Percentiles rank a stretch among this genome's conserved stretches.
Evolutionary conservation across 2,329 filamentous ascomycete species (phyloP).

Genomic region (Penicillium frequentans): DNA sequence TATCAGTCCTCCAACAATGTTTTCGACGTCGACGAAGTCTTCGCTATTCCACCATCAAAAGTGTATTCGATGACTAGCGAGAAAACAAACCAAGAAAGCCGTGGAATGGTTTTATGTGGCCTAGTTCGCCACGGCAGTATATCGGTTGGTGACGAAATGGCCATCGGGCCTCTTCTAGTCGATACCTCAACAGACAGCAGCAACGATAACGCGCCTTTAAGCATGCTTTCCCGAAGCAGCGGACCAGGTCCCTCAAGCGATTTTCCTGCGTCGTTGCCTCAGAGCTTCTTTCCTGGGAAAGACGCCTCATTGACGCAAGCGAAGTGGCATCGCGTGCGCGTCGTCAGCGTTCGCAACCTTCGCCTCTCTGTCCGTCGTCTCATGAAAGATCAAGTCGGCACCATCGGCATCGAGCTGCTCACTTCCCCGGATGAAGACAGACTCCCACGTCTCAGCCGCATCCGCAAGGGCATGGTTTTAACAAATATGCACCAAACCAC

Average conservation of each 20-base stretch:
- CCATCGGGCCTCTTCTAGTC: conserved; percentile 71
- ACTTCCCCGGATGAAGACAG: conserved; percentile 20
- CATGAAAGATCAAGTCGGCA: conserved; percentile 81
- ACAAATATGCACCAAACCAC: conserved; percentile 55
- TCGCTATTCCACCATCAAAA: conserved; percentile 68
- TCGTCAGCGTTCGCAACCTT: conserved; percentile 85
- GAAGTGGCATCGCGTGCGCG: conserved; percentile 78
- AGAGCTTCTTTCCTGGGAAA: conserved; percentile 34
- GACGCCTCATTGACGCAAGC: conserved; percentile 56
- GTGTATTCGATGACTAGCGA: conserved; percentile 46
- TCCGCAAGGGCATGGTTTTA: conserved; percentile 81
- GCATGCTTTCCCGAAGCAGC: conserved; percentile 27
- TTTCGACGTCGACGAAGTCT: conserved; percentile 91
- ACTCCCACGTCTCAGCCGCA: conserved; percentile 36
- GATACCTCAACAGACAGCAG: conserved; percentile 54
- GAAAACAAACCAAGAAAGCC: conserved; percentile 45
- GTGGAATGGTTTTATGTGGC: conserved; percentile 77
- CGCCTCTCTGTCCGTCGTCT: conserved; percentile 77
- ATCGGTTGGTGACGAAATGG: conserved; percentile 72
- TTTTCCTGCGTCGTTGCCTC: conserved; percentile 34
- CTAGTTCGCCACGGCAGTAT: conserved; percentile 77
- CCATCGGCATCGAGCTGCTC: conserved; percentile 68
- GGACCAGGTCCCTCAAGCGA: conserved; percentile 34
- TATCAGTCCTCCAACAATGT: conserved; percentile 60
- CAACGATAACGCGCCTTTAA: conserved; percentile 28